Evolutionary conservation across 495 filamentous ascomycete species (phyloP).

Genomic region (Penicillium atrosanguineum): DNA sequence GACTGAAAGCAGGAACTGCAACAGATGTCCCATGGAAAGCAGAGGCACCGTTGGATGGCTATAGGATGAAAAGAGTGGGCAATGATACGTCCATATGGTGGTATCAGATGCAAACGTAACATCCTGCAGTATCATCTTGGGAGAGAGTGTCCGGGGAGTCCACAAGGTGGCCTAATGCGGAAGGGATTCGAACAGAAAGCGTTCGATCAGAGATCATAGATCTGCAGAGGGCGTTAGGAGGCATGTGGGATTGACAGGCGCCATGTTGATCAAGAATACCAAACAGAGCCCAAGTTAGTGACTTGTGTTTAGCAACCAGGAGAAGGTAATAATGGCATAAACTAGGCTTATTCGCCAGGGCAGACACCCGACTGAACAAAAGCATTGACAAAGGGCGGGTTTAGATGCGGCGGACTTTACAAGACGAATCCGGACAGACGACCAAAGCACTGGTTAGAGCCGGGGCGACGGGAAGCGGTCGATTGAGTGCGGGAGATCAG

Average conservation of each 20-base stretch:
- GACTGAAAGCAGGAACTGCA: slow-evolving; percentile 24
- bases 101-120: slow-evolving; percentile 32
- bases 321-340: background rate
- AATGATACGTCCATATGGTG: slow-evolving; percentile 15
- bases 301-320: background rate
- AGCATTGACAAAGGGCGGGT: background rate
- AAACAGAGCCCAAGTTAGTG: background rate
- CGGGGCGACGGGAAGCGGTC: background rate
- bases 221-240: background rate
- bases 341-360: background rate
- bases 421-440: background rate
- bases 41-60: slow-evolving; percentile 17
- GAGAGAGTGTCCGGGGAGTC: background rate
- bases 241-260: background rate
- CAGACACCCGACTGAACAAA: background rate
- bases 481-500: background rate
- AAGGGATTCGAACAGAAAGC: slow-evolving; percentile 13
- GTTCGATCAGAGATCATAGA: background rate
- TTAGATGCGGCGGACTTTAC: background rate
- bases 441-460: background rate
- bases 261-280: background rate
- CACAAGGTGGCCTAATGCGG: slow-evolving; percentile 31
- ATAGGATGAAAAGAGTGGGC: slow-evolving; percentile 14
- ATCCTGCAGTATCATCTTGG: slow-evolving; percentile 31
- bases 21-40: slow-evolving; percentile 20